Conservation (phyloP, 768 basidiomycete species). For the Pisolithus orientalis region DNA sequence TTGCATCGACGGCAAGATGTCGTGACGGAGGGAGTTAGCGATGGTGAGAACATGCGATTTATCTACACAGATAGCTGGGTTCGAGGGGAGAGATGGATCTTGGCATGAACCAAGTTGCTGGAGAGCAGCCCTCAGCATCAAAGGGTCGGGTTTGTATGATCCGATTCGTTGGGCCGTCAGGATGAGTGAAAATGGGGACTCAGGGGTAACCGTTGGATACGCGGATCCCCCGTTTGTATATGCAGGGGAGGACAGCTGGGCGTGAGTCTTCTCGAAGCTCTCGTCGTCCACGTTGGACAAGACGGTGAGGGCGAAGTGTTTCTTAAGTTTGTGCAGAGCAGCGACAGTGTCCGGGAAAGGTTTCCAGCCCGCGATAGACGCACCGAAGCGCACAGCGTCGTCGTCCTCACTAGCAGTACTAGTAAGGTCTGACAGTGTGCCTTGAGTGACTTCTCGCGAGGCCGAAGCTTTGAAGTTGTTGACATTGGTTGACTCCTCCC, state of each 20-base stretch:
- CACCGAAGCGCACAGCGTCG: constrained; percentile 47
- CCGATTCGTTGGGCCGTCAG: constrained; percentile 68
- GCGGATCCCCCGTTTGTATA: constrained; percentile 9
- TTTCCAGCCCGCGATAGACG: constrained; percentile 56
- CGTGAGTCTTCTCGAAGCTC: constrained; percentile 57
- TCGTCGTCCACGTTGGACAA: constrained; percentile 69
- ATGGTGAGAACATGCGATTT: constrained; percentile 49
- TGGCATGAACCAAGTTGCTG: constrained; percentile 19
- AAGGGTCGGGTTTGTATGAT: constrained; percentile 63
- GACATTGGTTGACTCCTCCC: constrained; percentile 8
- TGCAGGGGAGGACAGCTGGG: constrained; percentile 32
- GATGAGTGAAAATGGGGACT: constrained; percentile 58
- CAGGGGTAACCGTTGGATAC: constrained; percentile 37
- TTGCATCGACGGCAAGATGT: constrained; percentile 55
- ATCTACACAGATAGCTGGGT: constrained; percentile 22
- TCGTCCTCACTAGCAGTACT: background rate
- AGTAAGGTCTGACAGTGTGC: background rate
- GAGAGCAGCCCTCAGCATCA: constrained; percentile 30
- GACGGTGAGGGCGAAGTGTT: constrained; percentile 62
- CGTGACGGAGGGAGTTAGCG: constrained; percentile 63
- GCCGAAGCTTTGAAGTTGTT: constrained; percentile 12
- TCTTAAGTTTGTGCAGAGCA: constrained; percentile 54
- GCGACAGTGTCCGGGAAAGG: constrained; percentile 60
- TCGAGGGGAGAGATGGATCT: constrained; percentile 13
- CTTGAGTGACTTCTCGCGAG: background rate